Base-by-base conservation (phyloP, 177 flowering plant genomes). In the Vitis hybrid region DNA sequence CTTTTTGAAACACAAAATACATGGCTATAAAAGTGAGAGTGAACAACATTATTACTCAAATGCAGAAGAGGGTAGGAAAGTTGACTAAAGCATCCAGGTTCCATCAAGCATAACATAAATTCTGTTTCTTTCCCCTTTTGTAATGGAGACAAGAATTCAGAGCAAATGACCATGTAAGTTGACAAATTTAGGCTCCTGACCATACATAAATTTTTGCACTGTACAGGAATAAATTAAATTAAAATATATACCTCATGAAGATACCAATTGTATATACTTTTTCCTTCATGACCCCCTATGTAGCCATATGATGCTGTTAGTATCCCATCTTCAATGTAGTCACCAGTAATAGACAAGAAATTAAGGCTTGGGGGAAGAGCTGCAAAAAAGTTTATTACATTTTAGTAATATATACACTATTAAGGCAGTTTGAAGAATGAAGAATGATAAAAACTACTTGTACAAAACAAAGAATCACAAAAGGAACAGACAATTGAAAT, bases 251-350 rank as follows among this genome's bases (percentile, higher is more conserved):
- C 99, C 99, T 95, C 93, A 72, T 93, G 99, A 79, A 89, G 82
- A 78, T 85, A 88, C 99, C 99, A 95, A 62, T 81, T 87, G 65
- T 91, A 91, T 70, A 82, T 74, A 80, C 98, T 93, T 80, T 83
- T 88, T 65, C 99, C 99, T 86, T 95, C 99, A 74, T 91, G 98
- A 21, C 99, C 99, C 6, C 99, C 99, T 57, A 95, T 79, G 69
- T 95, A 95, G 46, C 99, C 99, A 87, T 95, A 95, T 40, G 99
- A 95, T 70, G 98, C 98, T 46, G 99, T 93, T 80, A 95, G 70
- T 61, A 87, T 86, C 65, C 86, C 93, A 70, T 94, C 94, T 84
- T 95, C 98, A 13, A 72, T 58, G 79, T 83, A 88, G 64, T 93
- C 98, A 51, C 99, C 99, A 68, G 97, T 91, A 40, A 95, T 86